Conservation (phyloP, 139 green algal genomes). For the Diplosphaera chodatii region DNA sequence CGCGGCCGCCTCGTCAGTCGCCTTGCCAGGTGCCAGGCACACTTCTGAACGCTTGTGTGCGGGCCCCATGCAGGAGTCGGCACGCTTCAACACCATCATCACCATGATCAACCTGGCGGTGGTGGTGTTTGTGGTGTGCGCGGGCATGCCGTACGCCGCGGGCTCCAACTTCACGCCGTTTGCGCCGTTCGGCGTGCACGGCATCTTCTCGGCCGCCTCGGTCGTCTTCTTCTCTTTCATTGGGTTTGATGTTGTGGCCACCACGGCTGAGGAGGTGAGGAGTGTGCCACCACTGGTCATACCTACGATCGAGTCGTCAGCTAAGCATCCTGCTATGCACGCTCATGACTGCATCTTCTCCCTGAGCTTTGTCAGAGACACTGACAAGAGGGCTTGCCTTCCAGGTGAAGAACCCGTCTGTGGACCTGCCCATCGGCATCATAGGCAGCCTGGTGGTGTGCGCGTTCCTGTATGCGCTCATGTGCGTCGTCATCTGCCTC, state of each 20-base stretch:
- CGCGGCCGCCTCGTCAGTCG: too few relatives aligned
- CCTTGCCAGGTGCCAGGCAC: too few relatives aligned
- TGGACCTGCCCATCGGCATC: conserved; percentile 61
- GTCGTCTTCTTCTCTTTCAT: conserved; percentile 66
- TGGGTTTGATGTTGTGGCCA: conserved; percentile 44
- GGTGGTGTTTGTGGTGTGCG: conserved; percentile 29
- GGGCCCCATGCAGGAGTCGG: too few relatives aligned
- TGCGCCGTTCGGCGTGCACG: not conserved
- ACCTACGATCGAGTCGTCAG: too few relatives aligned
- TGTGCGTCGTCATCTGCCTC: conserved; percentile 30
- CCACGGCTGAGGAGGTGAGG: conserved; percentile 18
- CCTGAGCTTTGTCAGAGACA: too few relatives aligned
- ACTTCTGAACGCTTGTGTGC: too few relatives aligned
- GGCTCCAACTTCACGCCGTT: conserved; percentile 15
- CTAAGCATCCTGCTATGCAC: too few relatives aligned
- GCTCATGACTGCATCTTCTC: too few relatives aligned
- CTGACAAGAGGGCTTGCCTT: too few relatives aligned
- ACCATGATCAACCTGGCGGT: conserved; percentile 40
- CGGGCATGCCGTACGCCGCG: not conserved
- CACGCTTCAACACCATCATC: conserved; percentile 12
- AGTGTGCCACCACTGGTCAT: not conserved
- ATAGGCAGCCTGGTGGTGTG: conserved; percentile 42
- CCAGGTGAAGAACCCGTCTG: conserved; percentile 37
- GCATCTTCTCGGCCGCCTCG: conserved; percentile 9
- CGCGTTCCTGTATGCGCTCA: conserved; percentile 46